phyloP scores from a whole-genome alignment of 2,329 filamentous ascomycete species.

The Neurospora sp. region DNA sequence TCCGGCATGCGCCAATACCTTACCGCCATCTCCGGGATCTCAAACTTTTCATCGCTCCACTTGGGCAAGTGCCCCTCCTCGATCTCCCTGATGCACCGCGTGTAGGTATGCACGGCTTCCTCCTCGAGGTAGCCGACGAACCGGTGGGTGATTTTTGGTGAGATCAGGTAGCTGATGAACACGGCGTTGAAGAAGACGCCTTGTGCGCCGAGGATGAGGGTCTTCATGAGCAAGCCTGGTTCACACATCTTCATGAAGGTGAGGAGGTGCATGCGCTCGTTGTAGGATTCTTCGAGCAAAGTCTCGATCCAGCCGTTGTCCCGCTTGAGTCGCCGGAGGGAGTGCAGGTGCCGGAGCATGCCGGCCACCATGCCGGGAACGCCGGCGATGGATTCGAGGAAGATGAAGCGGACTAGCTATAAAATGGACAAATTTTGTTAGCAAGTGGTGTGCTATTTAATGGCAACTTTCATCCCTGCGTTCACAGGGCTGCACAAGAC shows the following conservation, averaged over 20 bases:
- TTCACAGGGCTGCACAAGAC: slow-evolving; percentile 12
- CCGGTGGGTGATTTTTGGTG: slow-evolving; percentile 79
- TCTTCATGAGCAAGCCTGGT: slow-evolving; percentile 74
- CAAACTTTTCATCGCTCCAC: slow-evolving; percentile 62
- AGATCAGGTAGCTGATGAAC: slow-evolving; percentile 81
- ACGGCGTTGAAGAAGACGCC: slow-evolving; percentile 95
- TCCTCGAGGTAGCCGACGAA: slow-evolving; percentile 97
- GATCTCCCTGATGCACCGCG: slow-evolving; percentile 76
- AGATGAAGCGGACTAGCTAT: slow-evolving; percentile 72
- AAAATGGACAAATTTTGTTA: slow-evolving; percentile 5
- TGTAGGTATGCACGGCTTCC: slow-evolving; percentile 94
- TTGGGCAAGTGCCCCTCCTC: slow-evolving; percentile 74
- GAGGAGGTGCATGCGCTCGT: slow-evolving; percentile 85
- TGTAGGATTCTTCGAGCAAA: slow-evolving; percentile 80
- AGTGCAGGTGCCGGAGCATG: slow-evolving; percentile 83
- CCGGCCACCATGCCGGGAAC: slow-evolving; percentile 96
- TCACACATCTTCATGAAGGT: slow-evolving; percentile 77
- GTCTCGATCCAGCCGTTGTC: slow-evolving; percentile 98
- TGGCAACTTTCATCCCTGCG: no score
- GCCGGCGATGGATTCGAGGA: slow-evolving; percentile 88
- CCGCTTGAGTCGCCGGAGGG: slow-evolving; percentile 73
- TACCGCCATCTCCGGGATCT: slow-evolving; percentile 80
- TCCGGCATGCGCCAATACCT: slow-evolving; percentile 94
- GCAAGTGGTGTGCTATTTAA: neutral
- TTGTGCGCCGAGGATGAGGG: slow-evolving; percentile 85